Evolutionary conservation across 129 eudicot species (phyloP).

Genomic region (Helianthus tuberosus): DNA sequence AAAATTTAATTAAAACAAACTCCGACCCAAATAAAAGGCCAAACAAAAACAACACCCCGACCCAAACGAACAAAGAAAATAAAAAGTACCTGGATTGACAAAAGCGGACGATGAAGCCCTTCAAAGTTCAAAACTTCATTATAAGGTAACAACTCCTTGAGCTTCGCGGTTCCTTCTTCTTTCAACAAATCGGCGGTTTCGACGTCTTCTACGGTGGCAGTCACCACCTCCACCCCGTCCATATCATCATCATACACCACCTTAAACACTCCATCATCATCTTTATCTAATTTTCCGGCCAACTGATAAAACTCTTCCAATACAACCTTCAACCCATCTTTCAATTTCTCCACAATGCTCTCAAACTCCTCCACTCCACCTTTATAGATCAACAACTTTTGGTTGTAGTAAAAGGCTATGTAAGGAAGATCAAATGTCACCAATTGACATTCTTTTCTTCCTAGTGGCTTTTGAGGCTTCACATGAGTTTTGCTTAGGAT

Average conservation of each 20-base stretch:
- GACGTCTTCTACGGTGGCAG: conserved; percentile 57
- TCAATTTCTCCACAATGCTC: conserved; percentile 55
- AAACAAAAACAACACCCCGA: too few species aligned
- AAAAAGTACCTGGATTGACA: conserved; percentile 69
- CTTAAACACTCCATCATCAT: conserved; percentile 92
- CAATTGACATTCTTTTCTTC: conserved; percentile 79
- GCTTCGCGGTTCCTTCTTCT: conserved; percentile 58
- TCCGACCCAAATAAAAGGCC: too few species aligned
- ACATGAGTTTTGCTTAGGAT: conserved; percentile 55
- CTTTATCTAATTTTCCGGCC: conserved; percentile 87
- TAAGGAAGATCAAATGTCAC: conserved; percentile 95
- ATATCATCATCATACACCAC: conserved; percentile 86
- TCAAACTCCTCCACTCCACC: conserved; percentile 52
- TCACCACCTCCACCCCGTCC: conserved; percentile 83
- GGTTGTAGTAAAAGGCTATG: conserved; percentile 90
- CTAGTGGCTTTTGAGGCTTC: conserved; percentile 67
- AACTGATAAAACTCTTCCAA: conserved; percentile 83
- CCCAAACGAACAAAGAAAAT: background rate
- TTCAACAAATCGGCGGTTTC: conserved; percentile 55
- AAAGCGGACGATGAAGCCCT: conserved; percentile 82
- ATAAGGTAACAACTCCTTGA: conserved; percentile 81
- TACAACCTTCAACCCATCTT: conserved; percentile 66
- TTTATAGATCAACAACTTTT: conserved; percentile 71
- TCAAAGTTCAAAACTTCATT: conserved; percentile 75
- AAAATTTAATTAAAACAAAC: background rate